Conservation (phyloP, 805 yeast species). For the Ogataea corticis region DNA sequence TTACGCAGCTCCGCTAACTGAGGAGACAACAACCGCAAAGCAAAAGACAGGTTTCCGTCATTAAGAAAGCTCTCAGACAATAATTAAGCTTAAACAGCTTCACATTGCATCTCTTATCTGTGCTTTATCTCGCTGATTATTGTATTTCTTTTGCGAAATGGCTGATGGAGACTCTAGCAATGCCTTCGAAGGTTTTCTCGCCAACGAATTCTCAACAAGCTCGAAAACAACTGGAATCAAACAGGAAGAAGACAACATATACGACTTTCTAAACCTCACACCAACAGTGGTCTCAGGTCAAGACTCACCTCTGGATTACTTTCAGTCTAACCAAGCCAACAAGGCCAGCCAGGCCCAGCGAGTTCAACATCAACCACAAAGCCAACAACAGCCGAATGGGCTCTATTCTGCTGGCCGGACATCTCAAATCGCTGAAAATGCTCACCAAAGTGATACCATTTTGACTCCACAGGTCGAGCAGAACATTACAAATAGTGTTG, state of each 20-base stretch:
- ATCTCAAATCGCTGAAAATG: too few species aligned
- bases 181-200: background rate
- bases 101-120: too few species aligned
- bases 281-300: conserved; percentile 9
- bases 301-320: conserved; percentile 11
- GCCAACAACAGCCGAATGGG: conserved; percentile 1
- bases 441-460: too few species aligned
- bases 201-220: background rate
- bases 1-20: too few species aligned
- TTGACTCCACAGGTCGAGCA: too few species aligned
- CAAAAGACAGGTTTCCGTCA: too few species aligned
- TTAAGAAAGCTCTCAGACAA: too few species aligned
- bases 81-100: too few species aligned
- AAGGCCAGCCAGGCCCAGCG: background rate
- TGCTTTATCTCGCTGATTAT: too few species aligned
- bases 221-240: background rate
- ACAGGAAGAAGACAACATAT: conserved; percentile 14
- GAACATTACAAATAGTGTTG: background rate
- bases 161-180: background rate
- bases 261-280: conserved; percentile 14
- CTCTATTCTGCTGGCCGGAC: too few species aligned
- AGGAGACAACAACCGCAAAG: too few species aligned
- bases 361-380: background rate
- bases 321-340: conserved; percentile 2
- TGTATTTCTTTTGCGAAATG: background rate